Evolutionary conservation across 768 basidiomycete species (phyloP).

Genomic region (Rhizopogon sp.): DNA sequence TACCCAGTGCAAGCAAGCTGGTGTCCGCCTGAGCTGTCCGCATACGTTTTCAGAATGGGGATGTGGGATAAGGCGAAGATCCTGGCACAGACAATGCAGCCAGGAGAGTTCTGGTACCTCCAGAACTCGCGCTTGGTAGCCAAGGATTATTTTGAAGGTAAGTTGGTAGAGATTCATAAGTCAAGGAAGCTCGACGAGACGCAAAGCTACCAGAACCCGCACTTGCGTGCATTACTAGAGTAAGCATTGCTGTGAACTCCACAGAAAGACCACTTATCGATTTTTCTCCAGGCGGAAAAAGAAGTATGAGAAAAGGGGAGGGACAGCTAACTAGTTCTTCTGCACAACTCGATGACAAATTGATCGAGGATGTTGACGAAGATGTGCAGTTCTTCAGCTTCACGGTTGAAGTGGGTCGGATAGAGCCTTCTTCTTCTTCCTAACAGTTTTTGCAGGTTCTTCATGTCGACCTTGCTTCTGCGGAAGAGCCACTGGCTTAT

Average conservation of each 20-base stretch:
- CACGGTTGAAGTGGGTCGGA: slow-evolving; percentile 46
- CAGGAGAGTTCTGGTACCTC: too few relatives aligned
- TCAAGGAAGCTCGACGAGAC: too few relatives aligned
- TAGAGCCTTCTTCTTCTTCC: not conserved
- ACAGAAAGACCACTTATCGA: slow-evolving; percentile 3
- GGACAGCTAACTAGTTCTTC: slow-evolving; percentile 17
- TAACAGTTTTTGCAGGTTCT: slow-evolving; percentile 38
- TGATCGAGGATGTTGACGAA: slow-evolving; percentile 44
- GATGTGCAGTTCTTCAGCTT: slow-evolving; percentile 46
- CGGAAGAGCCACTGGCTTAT: slow-evolving; percentile 37
- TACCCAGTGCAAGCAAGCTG: too few relatives aligned
- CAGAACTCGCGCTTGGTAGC: too few relatives aligned
- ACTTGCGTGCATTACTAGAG: slow-evolving; percentile 49
- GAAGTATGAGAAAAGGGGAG: slow-evolving; percentile 26
- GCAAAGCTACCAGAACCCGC: slow-evolving; percentile 27
- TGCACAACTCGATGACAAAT: slow-evolving; percentile 35
- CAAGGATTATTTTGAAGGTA: too few relatives aligned
- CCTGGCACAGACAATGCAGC: too few relatives aligned
- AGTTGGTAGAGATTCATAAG: too few relatives aligned
- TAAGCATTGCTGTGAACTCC: slow-evolving; percentile 23
- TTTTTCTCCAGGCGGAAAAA: slow-evolving; percentile 43
- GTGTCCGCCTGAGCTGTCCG: too few relatives aligned
- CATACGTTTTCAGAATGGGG: too few relatives aligned
- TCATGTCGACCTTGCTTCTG: slow-evolving; percentile 29
- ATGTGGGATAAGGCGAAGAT: too few relatives aligned